Percentiles rank a stretch among this genome's conserved stretches.
These are phyloP conservation scores for Prunus padus DNA, from an alignment of 306 rosid species.

Conservation along the genomic window DNA sequence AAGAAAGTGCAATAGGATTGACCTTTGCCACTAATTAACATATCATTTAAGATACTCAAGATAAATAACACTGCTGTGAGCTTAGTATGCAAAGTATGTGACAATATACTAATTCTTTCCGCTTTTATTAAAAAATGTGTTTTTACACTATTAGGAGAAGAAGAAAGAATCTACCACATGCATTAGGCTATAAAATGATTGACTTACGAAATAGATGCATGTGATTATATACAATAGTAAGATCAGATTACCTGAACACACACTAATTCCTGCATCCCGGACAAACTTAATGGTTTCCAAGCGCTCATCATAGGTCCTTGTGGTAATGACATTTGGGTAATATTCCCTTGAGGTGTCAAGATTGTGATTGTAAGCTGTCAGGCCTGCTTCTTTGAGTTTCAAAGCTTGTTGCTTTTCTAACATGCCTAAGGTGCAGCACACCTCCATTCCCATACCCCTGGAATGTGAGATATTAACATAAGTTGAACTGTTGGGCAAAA, in stretches of 20 bases:
- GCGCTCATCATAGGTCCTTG: slow-evolving; percentile 93
- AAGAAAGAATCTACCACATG: neutral
- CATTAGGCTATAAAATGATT: neutral
- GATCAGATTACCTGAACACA: slow-evolving; percentile 72
- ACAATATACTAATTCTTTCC: neutral
- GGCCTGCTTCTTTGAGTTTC: slow-evolving; percentile 91
- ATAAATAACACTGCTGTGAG: neutral
- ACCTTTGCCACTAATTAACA: neutral
- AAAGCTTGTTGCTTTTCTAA: slow-evolving; percentile 86
- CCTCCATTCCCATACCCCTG: slow-evolving; percentile 97
- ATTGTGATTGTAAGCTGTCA: slow-evolving; percentile 96
- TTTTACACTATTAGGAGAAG: slow-evolving; percentile 2
- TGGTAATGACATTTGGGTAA: slow-evolving; percentile 89
- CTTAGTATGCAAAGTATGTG: neutral
- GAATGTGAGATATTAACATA: slow-evolving; percentile 21
- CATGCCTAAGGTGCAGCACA: slow-evolving; percentile 99
- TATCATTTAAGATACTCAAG: neutral
- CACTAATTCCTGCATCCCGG: slow-evolving; percentile 96
- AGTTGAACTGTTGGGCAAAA: neutral
- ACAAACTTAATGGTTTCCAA: slow-evolving; percentile 81
- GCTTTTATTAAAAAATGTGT: neutral
- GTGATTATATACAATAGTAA: slow-evolving; percentile 1
- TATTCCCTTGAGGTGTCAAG: slow-evolving; percentile 97
- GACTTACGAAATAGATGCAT: neutral
- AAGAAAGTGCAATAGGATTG: neutral